Conservation (phyloP, 352 stramenopile genomes). For the Globisporangium apiculatum region DNA sequence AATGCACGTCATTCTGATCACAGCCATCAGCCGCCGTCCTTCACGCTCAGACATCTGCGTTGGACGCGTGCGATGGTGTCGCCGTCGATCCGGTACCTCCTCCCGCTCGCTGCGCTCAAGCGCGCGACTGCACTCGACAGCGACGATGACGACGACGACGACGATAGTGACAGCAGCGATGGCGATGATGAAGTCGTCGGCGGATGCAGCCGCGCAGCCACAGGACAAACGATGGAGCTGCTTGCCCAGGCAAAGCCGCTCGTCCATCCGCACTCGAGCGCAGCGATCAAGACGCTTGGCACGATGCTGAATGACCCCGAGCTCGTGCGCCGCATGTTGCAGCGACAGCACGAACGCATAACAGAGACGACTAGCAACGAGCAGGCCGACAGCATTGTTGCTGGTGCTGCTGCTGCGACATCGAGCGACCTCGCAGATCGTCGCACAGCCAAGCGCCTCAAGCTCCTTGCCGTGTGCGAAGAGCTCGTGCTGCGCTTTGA, state of each 20-base stretch:
- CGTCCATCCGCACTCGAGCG: slow-evolving; percentile 51
- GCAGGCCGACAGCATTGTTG: too few relatives aligned
- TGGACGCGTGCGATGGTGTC: not conserved
- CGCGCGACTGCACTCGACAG: not conserved
- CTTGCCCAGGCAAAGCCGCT: slow-evolving; percentile 52
- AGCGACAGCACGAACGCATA: slow-evolving; percentile 23
- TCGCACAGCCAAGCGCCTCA: slow-evolving; percentile 10
- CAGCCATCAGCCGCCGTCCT: too few relatives aligned
- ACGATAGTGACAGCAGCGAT: slow-evolving; percentile 3
- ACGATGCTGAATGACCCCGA: slow-evolving; percentile 37
- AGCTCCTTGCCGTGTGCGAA: slow-evolving; percentile 42
- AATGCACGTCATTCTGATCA: not conserved
- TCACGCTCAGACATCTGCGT: too few relatives aligned
- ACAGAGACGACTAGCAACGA: not conserved
- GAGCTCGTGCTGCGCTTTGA: slow-evolving; percentile 44
- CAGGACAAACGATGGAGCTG: slow-evolving; percentile 12
- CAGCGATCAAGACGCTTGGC: slow-evolving; percentile 46
- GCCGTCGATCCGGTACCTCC: slow-evolving; percentile 9
- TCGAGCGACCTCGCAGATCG: not conserved
- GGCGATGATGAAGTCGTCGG: too few relatives aligned
- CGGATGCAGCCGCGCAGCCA: not conserved
- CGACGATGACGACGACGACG: not conserved
- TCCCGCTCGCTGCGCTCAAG: not conserved
- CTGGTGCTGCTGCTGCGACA: not conserved
- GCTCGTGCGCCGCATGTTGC: slow-evolving; percentile 47